A percentile compares a stretch with the other conserved stretches of the same genome.
Conservation (phyloP, 2,329 filamentous ascomycete genomes). For the Chaetomium olivaceum region DNA sequence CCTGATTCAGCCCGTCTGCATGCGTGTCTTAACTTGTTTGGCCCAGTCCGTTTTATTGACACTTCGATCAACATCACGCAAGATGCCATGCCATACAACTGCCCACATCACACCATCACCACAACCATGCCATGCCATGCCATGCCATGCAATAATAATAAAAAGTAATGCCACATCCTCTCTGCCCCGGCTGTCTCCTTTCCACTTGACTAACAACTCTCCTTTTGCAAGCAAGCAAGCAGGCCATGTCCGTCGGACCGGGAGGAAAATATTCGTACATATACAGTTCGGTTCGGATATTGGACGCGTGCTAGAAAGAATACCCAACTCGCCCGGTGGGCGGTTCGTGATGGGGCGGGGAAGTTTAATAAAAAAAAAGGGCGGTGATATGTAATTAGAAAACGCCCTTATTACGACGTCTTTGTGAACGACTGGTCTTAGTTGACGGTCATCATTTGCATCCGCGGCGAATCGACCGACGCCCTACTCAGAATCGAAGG, state of each 20-base stretch:
- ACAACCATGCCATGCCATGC: conserved; percentile 10
- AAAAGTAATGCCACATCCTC: background rate
- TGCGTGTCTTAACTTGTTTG: background rate
- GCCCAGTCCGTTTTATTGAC: background rate
- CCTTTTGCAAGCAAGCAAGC: conserved; percentile 1
- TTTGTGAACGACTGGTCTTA: conserved; percentile 32
- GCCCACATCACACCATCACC: background rate
- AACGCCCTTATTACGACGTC: background rate
- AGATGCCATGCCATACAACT: background rate
- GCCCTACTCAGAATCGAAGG: conserved; percentile 52
- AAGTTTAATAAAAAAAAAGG: background rate
- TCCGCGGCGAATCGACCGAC: conserved; percentile 56
- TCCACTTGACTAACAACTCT: background rate
- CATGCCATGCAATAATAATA: conserved; percentile 3
- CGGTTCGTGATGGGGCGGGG: background rate
- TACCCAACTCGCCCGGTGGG: background rate
- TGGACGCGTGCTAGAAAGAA: background rate
- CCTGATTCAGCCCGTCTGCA: background rate
- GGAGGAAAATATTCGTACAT: conserved; percentile 29
- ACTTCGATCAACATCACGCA: background rate
- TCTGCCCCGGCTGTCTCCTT: conserved; percentile 1
- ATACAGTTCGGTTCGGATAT: conserved; percentile 25
- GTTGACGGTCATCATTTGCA: conserved; percentile 67
- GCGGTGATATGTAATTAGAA: background rate
- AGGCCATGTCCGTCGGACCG: conserved; percentile 1